These are phyloP conservation scores for Paramecium octaurelia DNA, from an alignment of 73 alveolate species.

Conservation along the genomic window DNA sequence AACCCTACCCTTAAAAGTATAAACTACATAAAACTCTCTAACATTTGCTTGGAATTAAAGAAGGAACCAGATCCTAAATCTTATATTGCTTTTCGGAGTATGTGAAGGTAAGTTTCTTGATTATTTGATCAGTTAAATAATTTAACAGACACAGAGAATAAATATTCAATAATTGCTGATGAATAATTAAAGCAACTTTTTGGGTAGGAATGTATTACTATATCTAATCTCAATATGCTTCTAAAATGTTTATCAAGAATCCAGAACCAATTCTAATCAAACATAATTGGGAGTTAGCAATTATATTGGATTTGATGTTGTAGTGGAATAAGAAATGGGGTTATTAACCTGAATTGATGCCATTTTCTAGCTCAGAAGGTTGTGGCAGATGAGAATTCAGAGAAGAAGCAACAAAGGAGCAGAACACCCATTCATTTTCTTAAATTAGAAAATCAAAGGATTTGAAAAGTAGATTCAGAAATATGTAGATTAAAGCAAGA, in stretches of 20 bases:
- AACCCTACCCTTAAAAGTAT: not conserved
- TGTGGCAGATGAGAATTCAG: conserved; percentile 21
- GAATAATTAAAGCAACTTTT: not conserved
- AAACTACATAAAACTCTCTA: not conserved
- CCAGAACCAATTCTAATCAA: conserved; percentile 4
- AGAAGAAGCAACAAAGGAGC: conserved; percentile 1
- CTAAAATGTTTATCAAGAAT: not conserved
- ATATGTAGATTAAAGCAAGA: not conserved
- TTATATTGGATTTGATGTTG: not conserved
- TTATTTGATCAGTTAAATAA: not conserved
- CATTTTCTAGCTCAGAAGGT: conserved; percentile 37
- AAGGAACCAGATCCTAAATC: conserved; percentile 28
- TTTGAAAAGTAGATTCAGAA: conserved; percentile 28
- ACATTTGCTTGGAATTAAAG: conserved; percentile 6
- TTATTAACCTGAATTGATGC: conserved; percentile 47
- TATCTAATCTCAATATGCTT: not conserved
- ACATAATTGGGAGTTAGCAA: conserved; percentile 6
- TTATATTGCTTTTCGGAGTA: conserved; percentile 46
- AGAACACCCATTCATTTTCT: conserved; percentile 35
- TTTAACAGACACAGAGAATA: conserved; percentile 6
- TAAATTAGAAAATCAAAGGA: not conserved
- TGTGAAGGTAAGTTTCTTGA: not conserved
- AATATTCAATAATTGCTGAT: conserved; percentile 36
- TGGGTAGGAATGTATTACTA: not conserved
- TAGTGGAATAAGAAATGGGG: not conserved